A percentile compares a stretch with the other conserved stretches of the same genome.
These are phyloP conservation scores for Camillea tinctor DNA, from an alignment of 2,329 filamentous ascomycete species.

Conservation along the genomic window DNA sequence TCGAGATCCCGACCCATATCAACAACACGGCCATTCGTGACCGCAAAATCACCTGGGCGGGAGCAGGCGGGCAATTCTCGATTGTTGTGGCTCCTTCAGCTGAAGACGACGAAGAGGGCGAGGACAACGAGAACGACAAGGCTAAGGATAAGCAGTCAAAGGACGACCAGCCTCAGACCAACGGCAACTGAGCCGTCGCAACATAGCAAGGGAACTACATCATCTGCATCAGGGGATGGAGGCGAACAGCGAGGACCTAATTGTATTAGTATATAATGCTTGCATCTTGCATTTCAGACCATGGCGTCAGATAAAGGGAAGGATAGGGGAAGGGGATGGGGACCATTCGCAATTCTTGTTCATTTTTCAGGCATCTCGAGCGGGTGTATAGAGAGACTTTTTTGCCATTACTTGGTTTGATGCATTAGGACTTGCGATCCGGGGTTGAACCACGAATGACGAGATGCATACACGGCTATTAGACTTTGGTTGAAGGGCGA, in stretches of 20 bases:
- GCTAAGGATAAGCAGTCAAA: background rate
- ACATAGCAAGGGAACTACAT: background rate
- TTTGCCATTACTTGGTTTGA: background rate
- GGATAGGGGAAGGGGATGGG: too few relatives aligned
- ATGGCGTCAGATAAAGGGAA: background rate
- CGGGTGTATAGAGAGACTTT: background rate
- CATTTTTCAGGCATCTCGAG: background rate
- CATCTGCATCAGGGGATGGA: background rate
- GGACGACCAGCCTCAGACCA: slow-evolving; percentile 1
- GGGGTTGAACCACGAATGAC: background rate
- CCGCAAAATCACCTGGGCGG: slow-evolving; percentile 73
- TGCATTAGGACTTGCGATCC: background rate
- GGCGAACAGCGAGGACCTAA: background rate
- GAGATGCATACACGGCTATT: background rate
- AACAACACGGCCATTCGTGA: slow-evolving; percentile 81
- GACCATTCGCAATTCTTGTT: background rate
- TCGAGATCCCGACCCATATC: slow-evolving; percentile 73
- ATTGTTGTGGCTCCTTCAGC: slow-evolving; percentile 60
- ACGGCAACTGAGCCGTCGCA: slow-evolving; percentile 6
- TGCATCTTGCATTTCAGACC: slow-evolving; percentile 2
- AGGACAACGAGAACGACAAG: too few relatives aligned
- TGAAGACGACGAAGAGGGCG: too few relatives aligned
- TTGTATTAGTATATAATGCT: slow-evolving; percentile 10
- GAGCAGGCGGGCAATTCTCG: slow-evolving; percentile 83
- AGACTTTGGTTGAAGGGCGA: background rate